Evolutionary conservation across 1,139 yeast species (phyloP), one percentile per base, ranked within the genome.

Genomic region (Candida neerlandica): DNA sequence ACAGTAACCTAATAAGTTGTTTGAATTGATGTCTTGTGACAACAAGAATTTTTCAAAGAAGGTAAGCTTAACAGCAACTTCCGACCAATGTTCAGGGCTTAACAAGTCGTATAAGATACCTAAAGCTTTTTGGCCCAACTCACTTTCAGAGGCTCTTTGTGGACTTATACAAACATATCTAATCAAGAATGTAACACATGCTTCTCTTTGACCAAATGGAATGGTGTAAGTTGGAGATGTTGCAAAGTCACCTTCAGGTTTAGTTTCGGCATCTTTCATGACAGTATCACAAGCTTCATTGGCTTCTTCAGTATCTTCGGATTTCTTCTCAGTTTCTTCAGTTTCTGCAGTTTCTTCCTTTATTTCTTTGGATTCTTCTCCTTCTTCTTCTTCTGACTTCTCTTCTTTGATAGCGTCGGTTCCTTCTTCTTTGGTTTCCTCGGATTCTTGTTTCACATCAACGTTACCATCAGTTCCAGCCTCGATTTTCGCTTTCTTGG

Each of bases 101-200:
- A 92, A 71, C 26, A 94, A 74, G 48, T 84, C 86, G 51, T 87
- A 84, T 47, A 95, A 71, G 10, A 91, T 84, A 11, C 84, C 85
- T 49, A 95, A 69, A 0, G 96, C 94, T 48, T 90, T 82, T 54
- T 85, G 86, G 6, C 97, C 96, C 12, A 90, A 71, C 51, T 88
- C 91, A 60, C 86, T 85, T 55, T 91, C 97, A 0, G 94, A 82
- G 0, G 94, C 94, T 55, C 95, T 78, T 53, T 88, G 92, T 3
- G 91, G 91, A 50, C 92, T 85, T 43, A 91, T 85, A 66, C 98
- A 92, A 35, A 92, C 87, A 59, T 89, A 91, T 49, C 98, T 76
- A 43, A 94, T 88, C 60, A 95, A 75, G 64, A 89, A 92, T 0
- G 96, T 91, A n/a, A 91, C 85, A 64, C 96, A 90, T 0, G 97